phyloP scores from a whole-genome alignment of 108 stramenopile species.

The Fistulifera pelliculosa region DNA sequence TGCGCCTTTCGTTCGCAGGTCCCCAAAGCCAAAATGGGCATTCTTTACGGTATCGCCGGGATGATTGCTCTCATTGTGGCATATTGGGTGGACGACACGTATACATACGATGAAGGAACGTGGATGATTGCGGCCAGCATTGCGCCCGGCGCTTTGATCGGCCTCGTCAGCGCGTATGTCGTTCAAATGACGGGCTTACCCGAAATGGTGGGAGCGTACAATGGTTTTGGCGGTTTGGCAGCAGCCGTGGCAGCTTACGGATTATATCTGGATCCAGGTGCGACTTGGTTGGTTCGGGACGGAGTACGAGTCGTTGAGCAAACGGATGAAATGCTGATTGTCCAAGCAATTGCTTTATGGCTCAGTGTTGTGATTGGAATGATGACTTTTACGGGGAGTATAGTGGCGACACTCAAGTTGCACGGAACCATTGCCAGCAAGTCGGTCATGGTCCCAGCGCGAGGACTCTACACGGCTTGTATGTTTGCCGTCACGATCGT shows the following conservation, averaged over 20 bases:
- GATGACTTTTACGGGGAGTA: conserved; percentile 83
- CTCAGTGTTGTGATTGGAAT: conserved; percentile 57
- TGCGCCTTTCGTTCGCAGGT: conserved; percentile 18
- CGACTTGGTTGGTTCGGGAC: conserved; percentile 23
- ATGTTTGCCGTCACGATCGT: conserved; percentile 39
- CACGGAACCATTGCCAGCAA: conserved; percentile 44
- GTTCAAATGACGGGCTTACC: conserved; percentile 43
- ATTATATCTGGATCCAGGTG: conserved; percentile 39
- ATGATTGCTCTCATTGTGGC: conserved; percentile 35
- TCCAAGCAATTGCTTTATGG: conserved; percentile 46
- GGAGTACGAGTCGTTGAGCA: conserved; percentile 22
- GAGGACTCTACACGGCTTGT: conserved; percentile 41
- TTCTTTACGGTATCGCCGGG: conserved; percentile 43
- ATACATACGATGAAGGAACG: conserved; percentile 38
- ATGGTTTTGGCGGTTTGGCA: conserved; percentile 49
- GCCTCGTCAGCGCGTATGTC: conserved; percentile 26
- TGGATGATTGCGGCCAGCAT: conserved; percentile 48
- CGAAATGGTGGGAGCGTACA: conserved; percentile 49
- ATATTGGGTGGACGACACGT: conserved; percentile 39
- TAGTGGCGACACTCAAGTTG: conserved; percentile 77
- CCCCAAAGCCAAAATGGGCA: conserved; percentile 44
- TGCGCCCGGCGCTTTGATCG: conserved; percentile 37
- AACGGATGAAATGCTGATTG: conserved; percentile 42
- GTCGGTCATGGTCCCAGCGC: conserved; percentile 47
- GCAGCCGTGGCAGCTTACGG: conserved; percentile 42